phyloP scores from a whole-genome alignment of 1,139 yeast species.

The Taphrina pruni region DNA sequence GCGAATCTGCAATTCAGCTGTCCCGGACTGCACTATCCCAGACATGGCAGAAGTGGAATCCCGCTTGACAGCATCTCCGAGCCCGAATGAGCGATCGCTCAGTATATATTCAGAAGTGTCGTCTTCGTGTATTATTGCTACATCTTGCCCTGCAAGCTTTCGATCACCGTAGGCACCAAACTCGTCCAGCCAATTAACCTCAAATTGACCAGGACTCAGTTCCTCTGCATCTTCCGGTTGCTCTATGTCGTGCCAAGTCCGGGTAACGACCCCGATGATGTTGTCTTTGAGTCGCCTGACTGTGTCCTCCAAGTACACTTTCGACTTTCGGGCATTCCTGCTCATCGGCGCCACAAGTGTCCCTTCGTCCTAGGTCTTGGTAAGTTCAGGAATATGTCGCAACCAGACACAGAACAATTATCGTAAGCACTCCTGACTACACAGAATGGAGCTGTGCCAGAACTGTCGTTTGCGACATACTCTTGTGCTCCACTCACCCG shows the following conservation, averaged over 20 bases:
- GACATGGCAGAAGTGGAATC: conserved; percentile 22
- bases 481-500: background rate
- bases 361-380: background rate
- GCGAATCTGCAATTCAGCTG: background rate
- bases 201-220: conserved; percentile 13
- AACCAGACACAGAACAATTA: no score
- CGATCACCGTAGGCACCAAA: conserved; percentile 11
- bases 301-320: conserved; percentile 21
- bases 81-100: conserved; percentile 23
- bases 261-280: conserved; percentile 8
- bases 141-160: background rate
- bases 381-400: no score
- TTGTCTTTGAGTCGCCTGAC: conserved; percentile 4
- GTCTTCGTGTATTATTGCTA: conserved; percentile 16
- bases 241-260: conserved; percentile 32
- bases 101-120: background rate
- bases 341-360: conserved; percentile 7
- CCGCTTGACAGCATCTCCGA: conserved; percentile 25
- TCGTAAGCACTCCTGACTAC: no score
- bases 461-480: no score
- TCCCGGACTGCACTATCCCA: conserved; percentile 21
- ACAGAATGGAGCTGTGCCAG: no score
- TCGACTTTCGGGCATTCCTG: conserved; percentile 14
- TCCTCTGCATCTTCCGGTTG: conserved; percentile 14
- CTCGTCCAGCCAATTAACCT: conserved; percentile 29